Conservation (phyloP, 1,284 basidiomycete genomes). For the Austroboletus niveus region DNA sequence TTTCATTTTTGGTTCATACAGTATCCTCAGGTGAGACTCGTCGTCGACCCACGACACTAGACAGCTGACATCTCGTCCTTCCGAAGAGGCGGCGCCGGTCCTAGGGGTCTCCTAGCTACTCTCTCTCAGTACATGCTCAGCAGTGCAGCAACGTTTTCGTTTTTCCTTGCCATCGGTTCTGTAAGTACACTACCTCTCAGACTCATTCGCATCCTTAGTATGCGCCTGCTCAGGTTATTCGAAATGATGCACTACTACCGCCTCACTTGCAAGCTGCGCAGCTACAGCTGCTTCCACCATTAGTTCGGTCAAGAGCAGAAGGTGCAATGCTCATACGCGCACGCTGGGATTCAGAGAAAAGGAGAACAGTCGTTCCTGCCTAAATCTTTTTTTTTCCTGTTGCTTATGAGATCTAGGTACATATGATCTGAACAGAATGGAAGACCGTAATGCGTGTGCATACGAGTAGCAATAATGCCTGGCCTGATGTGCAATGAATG, state of each 20-base stretch:
- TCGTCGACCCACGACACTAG: neutral
- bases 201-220: conserved; percentile 8
- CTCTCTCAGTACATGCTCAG: conserved; percentile 94
- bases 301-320: conserved; percentile 59
- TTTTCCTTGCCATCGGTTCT: conserved; percentile 83
- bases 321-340: conserved; percentile 66
- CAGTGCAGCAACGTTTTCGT: conserved; percentile 83
- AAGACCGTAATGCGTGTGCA: conserved; percentile 11
- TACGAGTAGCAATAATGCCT: conserved; percentile 16
- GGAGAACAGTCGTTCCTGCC: conserved; percentile 17
- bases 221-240: conserved; percentile 58
- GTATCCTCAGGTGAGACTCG: conserved; percentile 69
- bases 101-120: conserved; percentile 81
- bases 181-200: conserved; percentile 42
- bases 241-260: conserved; percentile 60
- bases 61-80: conserved; percentile 4
- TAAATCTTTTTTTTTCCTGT: conserved; percentile 3
- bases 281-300: conserved; percentile 48
- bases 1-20: conserved; percentile 93
- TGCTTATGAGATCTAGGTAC: conserved; percentile 15
- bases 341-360: conserved; percentile 67
- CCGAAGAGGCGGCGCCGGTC: conserved; percentile 79
- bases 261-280: conserved; percentile 62
- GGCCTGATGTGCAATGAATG: neutral
- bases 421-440: conserved; percentile 6